These are phyloP conservation scores for Xylariaceae sp. DNA, from an alignment of 2,329 filamentous ascomycete genomes.

Conservation along the genomic window DNA sequence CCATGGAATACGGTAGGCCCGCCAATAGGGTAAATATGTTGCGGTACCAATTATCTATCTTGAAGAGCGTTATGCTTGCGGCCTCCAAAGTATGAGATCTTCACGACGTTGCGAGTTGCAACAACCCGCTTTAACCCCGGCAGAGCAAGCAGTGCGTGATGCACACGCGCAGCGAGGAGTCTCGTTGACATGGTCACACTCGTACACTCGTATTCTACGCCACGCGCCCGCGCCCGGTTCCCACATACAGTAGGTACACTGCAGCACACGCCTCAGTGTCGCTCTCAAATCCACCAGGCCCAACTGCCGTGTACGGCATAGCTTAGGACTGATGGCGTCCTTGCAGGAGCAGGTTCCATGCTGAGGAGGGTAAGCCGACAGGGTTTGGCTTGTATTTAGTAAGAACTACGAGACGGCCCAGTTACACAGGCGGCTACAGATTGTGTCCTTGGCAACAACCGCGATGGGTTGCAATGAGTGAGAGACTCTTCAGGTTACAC, in stretches of 20 bases:
- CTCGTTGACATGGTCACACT: not conserved
- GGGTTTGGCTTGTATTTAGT: not conserved
- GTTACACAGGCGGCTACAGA: conserved; percentile 9
- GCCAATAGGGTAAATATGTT: no score
- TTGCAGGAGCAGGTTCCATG: not conserved
- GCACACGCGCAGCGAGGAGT: not conserved
- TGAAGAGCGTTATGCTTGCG: no score
- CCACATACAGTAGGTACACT: not conserved
- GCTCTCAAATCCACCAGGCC: not conserved
- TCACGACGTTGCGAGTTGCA: no score
- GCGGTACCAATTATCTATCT: no score
- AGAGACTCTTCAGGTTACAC: conserved; percentile 7
- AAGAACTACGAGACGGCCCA: conserved; percentile 1
- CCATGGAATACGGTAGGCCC: no score
- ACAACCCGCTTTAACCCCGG: no score
- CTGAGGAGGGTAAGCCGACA: not conserved
- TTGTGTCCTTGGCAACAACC: not conserved
- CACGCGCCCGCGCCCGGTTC: not conserved
- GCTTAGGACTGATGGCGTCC: not conserved
- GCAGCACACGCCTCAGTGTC: no score
- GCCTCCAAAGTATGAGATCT: no score
- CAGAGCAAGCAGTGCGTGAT: not conserved
- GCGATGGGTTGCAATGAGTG: not conserved
- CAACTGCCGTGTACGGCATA: not conserved
- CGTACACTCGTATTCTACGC: not conserved